Evolutionary conservation across 768 basidiomycete species (phyloP).

Genomic region (Suillus discolor): DNA sequence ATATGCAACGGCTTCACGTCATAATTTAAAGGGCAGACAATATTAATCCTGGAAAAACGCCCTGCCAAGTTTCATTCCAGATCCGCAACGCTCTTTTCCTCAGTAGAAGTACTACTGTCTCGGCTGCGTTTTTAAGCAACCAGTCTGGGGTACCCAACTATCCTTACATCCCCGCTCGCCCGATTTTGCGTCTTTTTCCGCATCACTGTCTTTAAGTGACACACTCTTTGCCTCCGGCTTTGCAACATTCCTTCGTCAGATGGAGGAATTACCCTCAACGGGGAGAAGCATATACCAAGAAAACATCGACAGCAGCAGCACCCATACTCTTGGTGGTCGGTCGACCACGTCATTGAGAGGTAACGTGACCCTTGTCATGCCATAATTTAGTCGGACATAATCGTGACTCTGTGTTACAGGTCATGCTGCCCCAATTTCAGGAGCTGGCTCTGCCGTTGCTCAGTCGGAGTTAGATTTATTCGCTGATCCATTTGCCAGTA

Average conservation of each 20-base stretch:
- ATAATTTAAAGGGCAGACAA: neutral
- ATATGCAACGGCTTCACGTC: conserved; percentile 8
- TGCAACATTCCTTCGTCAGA: conserved; percentile 20
- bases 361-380: conserved; percentile 15
- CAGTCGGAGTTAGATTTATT: conserved; percentile 15
- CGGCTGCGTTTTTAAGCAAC: neutral
- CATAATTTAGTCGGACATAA: neutral
- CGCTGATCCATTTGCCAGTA: conserved; percentile 9
- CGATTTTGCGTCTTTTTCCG: neutral
- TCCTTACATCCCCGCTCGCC: neutral
- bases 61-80: neutral
- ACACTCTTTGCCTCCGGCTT: neutral
- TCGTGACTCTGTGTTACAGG: neutral
- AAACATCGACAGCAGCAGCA: conserved; percentile 15
- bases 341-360: conserved; percentile 27
- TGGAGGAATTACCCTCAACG: conserved; percentile 25
- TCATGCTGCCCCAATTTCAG: conserved; percentile 9
- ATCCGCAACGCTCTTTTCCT: neutral
- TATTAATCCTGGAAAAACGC: neutral
- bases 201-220: neutral
- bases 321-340: conserved; percentile 12
- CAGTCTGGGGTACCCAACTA: neutral
- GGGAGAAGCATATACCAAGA: conserved; percentile 17
- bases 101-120: neutral
- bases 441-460: neutral